Base-by-base conservation (phyloP, 345 rosid species). In the Salix exigua region DNA sequence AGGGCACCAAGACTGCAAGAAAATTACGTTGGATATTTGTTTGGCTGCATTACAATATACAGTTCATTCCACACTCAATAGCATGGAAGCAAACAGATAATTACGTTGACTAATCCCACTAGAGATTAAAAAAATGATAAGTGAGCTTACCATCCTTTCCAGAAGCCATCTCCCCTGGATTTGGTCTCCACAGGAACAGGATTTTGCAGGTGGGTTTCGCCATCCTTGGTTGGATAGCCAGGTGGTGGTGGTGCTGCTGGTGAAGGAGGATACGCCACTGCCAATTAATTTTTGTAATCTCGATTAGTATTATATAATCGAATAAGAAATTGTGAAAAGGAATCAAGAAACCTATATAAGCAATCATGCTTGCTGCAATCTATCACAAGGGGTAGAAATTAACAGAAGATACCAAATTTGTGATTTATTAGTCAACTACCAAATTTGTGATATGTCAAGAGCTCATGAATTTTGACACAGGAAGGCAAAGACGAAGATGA, bases 141-240 rank as follows among this genome's bases (percentile, higher is more conserved):
- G 40, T 19, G 18, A 25, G 3, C 28, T 70, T 85, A 91, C 96
- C 96, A 91, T 76, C 94, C 96, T 63, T 91, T 88, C 89, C 87
- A 91, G 82, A 91, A 91, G 17, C 92, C 96, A 64, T 91, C 96
- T 0, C 93, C 96, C 71, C 81, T 88, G 68, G 90, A 84, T 73
- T 81, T 86, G 16, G 96, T 90, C 77, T 87, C 88, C 28, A 88
- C 70, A 0, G 86, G 81, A 2, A 66, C 79, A 9, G 77, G 71
- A 2, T 71, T 67, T 30, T 73, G 83, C 62, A 74, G 80, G 37
- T 64, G 9, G 65, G 80, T 8, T 12, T 44, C 44, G 19, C 50
- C 78, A n/a, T 86, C 88, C 58, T 77, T 84, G 1, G 86, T 87
- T 14, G 94, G 94, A 72, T 91, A 89, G 37, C 92, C 91, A 7